phyloP scores from a whole-genome alignment of 2,329 filamentous ascomycete genomes.

The Teratosphaeria zuluensis region DNA sequence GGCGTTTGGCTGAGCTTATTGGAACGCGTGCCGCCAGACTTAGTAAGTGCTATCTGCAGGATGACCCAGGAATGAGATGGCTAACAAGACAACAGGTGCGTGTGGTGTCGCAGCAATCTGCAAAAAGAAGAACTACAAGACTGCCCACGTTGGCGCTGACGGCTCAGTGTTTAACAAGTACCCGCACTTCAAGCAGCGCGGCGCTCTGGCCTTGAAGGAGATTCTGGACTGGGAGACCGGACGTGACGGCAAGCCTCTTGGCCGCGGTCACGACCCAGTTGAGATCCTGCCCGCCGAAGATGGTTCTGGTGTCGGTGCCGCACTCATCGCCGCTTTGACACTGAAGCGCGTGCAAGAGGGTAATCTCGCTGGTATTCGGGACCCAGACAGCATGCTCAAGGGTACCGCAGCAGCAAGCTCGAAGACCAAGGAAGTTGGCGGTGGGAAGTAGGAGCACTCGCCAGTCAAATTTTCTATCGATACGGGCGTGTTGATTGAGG shows the following conservation, averaged over 20 bases:
- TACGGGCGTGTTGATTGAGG: not conserved
- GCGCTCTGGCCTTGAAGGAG: conserved; percentile 80
- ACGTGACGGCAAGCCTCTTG: conserved; percentile 50
- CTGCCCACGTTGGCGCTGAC: conserved; percentile 90
- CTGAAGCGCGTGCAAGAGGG: conserved; percentile 53
- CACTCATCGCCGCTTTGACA: conserved; percentile 72
- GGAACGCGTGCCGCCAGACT: conserved; percentile 88
- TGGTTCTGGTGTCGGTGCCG: conserved; percentile 92
- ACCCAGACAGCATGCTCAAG: conserved; percentile 36
- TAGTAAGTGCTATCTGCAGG: conserved; percentile 37
- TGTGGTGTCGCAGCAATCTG: conserved; percentile 94
- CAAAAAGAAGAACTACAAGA: conserved; percentile 85
- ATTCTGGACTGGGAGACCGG: conserved; percentile 89
- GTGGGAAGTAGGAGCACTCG: not conserved
- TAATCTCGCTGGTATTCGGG: conserved; percentile 48
- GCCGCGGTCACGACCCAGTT: conserved; percentile 61
- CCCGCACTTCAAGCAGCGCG: conserved; percentile 90
- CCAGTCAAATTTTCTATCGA: not conserved
- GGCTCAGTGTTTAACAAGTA: conserved; percentile 99
- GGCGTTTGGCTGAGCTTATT: conserved; percentile 84
- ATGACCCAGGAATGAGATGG: too few relatives aligned
- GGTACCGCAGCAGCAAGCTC: conserved; percentile 20
- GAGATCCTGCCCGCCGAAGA: conserved; percentile 87
- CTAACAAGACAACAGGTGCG: conserved; percentile 32
- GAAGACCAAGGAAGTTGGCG: not conserved